Evolutionary conservation across 2,329 filamentous ascomycete species (phyloP), one percentile per base, ranked within the genome.

Genomic region (Penicillium sp.): DNA sequence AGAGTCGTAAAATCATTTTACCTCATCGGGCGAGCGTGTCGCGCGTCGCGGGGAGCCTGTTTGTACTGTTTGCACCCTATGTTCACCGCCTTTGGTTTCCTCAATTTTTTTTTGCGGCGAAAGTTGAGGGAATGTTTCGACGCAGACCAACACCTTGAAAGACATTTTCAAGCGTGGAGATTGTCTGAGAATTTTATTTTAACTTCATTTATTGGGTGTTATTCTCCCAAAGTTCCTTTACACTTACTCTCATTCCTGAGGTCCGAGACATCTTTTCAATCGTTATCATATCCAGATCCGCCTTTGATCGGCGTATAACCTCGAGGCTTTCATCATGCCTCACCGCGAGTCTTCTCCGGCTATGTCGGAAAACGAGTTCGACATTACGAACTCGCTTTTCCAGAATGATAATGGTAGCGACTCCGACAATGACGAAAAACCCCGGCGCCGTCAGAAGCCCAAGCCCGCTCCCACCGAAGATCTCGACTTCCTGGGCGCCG

Each of bases 281-380:
- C 42, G 38, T 56, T 54, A 49, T 51, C 43, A 56, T 49, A 47
- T 34, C 29, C 31, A 52, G 54, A 52, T 34, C 50, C 48, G 48
- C 44, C 44, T 50, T 50, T 52, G 45, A 46, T 57, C 46, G 53
- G 48, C 46, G 50, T 41, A 38, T 48, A 49, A 49, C 47, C 43
- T 31, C 49, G 56, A 53, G 52, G 29, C 31, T 45, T 52, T 53
- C 54, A 73, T 45, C 33, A 95, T 95, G 90, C 81, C 82, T 74
- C 80, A 79, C 70, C 86, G 89, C 53, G 85, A 84, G 66, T 81
- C 81, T 52, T 97, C 94, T 41, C 94, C 93, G 54, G 85, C 90
- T 45, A 80, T 82, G 53, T 97, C 93, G 45, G 93, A 97, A 74
- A 88, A 86, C 60, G 94, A 96, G 68, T 85, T 95, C 66, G 94